A percentile compares a stretch with the other conserved stretches of the same genome.
Evolutionary conservation across 768 basidiomycete genomes (phyloP).

Genomic region (Kwoniella mangroviensis): DNA sequence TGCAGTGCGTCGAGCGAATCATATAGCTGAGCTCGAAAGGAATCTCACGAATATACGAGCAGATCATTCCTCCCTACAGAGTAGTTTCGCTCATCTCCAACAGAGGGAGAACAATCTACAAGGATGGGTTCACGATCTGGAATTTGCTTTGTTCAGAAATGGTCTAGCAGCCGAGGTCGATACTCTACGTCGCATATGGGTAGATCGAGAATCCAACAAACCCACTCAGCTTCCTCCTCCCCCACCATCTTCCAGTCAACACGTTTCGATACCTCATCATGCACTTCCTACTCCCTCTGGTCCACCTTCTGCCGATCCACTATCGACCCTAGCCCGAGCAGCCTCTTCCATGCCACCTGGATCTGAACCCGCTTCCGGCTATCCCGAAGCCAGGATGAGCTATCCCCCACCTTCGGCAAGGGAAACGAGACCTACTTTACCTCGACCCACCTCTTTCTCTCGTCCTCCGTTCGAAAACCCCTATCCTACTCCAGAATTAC

Average conservation of each 20-base stretch:
- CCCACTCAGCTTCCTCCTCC: background rate
- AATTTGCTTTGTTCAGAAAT: constrained; percentile 28
- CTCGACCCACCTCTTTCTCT: constrained; percentile 18
- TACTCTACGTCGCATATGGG: constrained; percentile 24
- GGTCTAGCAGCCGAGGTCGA: constrained; percentile 30
- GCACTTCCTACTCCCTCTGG: constrained; percentile 4
- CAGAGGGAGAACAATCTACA: constrained; percentile 27
- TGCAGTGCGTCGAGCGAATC: constrained; percentile 43
- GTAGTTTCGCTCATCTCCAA: constrained; percentile 14
- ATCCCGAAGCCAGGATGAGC: constrained; percentile 9
- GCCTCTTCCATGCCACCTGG: constrained; percentile 21
- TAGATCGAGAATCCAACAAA: constrained; percentile 5
- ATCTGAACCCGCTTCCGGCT: background rate
- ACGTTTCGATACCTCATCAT: constrained; percentile 1
- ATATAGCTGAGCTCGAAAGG: constrained; percentile 36
- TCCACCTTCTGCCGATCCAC: constrained; percentile 14
- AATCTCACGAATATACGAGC: constrained; percentile 22
- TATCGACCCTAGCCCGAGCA: constrained; percentile 28
- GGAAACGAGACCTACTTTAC: constrained; percentile 8
- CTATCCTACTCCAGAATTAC: constrained; percentile 27
- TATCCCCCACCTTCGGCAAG: background rate
- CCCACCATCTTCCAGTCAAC: background rate
- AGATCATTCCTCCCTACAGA: constrained; percentile 25
- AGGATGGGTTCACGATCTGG: constrained; percentile 34
- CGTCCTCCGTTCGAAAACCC: constrained; percentile 24